Percentiles rank a stretch among this genome's conserved stretches.
These are phyloP conservation scores for Pseudomassariella vexata DNA, from an alignment of 2,329 filamentous ascomycete species.

Conservation along the genomic window DNA sequence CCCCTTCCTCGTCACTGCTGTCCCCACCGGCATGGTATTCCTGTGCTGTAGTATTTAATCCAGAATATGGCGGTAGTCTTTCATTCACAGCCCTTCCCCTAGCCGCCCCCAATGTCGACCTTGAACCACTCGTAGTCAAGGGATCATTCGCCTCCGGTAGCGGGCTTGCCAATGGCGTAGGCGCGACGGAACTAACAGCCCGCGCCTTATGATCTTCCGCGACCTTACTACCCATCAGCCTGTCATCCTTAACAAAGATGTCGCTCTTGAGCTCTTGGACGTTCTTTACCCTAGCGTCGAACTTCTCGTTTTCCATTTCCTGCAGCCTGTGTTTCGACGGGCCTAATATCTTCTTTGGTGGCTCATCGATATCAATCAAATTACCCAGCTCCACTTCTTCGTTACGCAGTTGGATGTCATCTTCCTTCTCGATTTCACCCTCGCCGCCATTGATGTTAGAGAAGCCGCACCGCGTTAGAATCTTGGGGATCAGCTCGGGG, in stretches of 20 bases:
- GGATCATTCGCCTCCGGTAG: constrained; percentile 6
- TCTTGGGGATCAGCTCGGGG: constrained; percentile 43
- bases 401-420: constrained; percentile 27
- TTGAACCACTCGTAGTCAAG: neutral
- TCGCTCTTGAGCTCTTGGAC: constrained; percentile 18
- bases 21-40: constrained; percentile 1
- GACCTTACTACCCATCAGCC: constrained; percentile 10
- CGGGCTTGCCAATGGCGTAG: constrained; percentile 1
- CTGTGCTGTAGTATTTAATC: neutral
- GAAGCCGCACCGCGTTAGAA: constrained; percentile 47
- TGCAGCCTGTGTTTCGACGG: constrained; percentile 11
- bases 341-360: constrained; percentile 5
- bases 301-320: constrained; percentile 20
- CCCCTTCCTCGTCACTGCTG: constrained; percentile 25
- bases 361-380: constrained; percentile 38
- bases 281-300: constrained; percentile 18
- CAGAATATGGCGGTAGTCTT: constrained; percentile 17
- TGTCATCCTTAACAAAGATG: constrained; percentile 10
- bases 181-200: neutral
- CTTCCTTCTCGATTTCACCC: constrained; percentile 43
- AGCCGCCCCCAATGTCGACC: neutral
- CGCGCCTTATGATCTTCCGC: constrained; percentile 3
- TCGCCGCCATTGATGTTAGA: constrained; percentile 36
- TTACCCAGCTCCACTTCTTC: constrained; percentile 24
- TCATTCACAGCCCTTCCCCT: constrained; percentile 1